Conservation (phyloP, 1,139 yeast genomes). For the Lodderomyces oxycetoniae region DNA sequence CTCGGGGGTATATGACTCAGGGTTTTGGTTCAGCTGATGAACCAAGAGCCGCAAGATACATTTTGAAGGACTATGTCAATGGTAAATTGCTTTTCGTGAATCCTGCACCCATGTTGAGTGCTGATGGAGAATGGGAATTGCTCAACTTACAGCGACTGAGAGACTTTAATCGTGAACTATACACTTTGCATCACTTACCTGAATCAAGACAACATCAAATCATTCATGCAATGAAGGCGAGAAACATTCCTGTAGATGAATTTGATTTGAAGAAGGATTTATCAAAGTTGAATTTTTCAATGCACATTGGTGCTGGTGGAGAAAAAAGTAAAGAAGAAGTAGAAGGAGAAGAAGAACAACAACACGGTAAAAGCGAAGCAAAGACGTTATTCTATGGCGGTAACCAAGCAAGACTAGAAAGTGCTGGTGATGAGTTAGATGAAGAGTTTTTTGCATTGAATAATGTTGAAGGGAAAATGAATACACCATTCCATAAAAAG, state of each 20-base stretch:
- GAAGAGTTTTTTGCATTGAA: conserved; percentile 75
- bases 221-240: conserved; percentile 50
- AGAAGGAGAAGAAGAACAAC: conserved; percentile 15
- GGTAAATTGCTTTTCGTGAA: conserved; percentile 82
- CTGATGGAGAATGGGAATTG: conserved; percentile 35
- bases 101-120: conserved; percentile 71
- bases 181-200: conserved; percentile 60
- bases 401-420: conserved; percentile 71
- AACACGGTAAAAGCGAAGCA: conserved; percentile 24
- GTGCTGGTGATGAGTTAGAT: conserved; percentile 77
- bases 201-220: conserved; percentile 73
- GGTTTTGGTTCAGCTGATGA: conserved; percentile 97
- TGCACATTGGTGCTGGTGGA: conserved; percentile 51
- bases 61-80: conserved; percentile 89
- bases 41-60: conserved; percentile 88
- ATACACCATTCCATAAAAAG: conserved; percentile 69
- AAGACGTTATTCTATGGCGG: conserved; percentile 65
- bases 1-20: conserved; percentile 96
- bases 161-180: conserved; percentile 70
- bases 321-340: conserved; percentile 12
- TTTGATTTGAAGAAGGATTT: conserved; percentile 70
- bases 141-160: conserved; percentile 43
- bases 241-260: conserved; percentile 46
- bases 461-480: conserved; percentile 56
- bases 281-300: conserved; percentile 69